Conservation (phyloP, 73 alveolate genomes). For the Paramecium caudatum region DNA sequence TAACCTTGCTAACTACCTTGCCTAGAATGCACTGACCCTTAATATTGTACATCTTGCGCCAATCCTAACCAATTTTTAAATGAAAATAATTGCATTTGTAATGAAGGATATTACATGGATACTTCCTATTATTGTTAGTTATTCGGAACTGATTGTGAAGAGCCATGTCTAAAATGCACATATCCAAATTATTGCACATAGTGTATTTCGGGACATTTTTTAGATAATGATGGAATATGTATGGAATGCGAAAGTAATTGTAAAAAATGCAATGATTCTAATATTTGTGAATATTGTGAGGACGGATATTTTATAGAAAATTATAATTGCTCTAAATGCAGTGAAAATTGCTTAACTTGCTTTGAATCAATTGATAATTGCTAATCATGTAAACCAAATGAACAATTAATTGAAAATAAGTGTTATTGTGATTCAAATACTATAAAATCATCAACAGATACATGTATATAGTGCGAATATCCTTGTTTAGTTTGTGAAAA, state of each 20-base stretch:
- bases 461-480: no score
- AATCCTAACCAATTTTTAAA: neutral
- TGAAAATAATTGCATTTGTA: neutral
- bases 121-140: neutral
- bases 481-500: no score
- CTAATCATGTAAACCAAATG: neutral
- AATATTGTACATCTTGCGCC: constrained; percentile 1
- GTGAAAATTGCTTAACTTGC: constrained; percentile 1
- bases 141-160: neutral
- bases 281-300: neutral
- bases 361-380: neutral
- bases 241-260: neutral
- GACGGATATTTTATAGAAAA: neutral
- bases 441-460: no score
- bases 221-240: neutral
- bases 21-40: neutral
- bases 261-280: neutral
- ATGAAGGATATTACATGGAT: constrained; percentile 49
- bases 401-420: no score
- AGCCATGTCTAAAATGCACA: neutral
- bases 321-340: neutral
- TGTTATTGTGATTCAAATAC: no score
- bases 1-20: neutral
- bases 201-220: no score
- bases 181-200: neutral